Conservation (phyloP, 2,329 filamentous ascomycete species). For the Sclerotinia borealis region DNA sequence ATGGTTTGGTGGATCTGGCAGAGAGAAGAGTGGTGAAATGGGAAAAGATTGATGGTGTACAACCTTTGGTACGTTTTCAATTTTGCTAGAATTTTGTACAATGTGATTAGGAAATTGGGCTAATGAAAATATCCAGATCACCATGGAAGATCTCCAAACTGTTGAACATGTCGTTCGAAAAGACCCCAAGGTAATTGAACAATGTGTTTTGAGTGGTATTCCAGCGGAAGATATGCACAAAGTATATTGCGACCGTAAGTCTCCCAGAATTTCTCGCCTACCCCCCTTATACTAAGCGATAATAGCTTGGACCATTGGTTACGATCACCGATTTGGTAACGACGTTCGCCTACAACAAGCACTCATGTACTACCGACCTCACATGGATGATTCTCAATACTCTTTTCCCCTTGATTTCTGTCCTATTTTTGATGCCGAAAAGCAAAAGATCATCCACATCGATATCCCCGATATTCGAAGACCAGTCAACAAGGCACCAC, state of each 20-base stretch:
- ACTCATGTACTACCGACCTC: constrained; percentile 89
- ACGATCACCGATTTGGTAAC: constrained; percentile 82
- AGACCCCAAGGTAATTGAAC: constrained; percentile 83
- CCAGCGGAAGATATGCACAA: constrained; percentile 83
- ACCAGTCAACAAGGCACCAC: constrained; percentile 63
- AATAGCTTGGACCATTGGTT: constrained; percentile 84
- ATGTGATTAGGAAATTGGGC: not conserved
- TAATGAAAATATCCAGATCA: constrained; percentile 53
- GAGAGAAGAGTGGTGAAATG: constrained; percentile 63
- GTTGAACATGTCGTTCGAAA: constrained; percentile 72
- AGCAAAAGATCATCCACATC: constrained; percentile 53
- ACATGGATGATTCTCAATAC: constrained; percentile 83
- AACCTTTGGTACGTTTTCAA: constrained; percentile 60
- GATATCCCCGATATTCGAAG: constrained; percentile 68
- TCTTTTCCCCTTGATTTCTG: constrained; percentile 90
- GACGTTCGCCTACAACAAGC: constrained; percentile 79
- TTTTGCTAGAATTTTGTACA: not conserved
- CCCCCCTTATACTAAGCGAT: constrained; percentile 18
- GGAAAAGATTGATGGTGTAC: constrained; percentile 68
- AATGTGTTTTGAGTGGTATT: constrained; percentile 78
- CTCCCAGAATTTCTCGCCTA: not conserved
- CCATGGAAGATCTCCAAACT: constrained; percentile 79
- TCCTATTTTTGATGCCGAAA: constrained; percentile 81
- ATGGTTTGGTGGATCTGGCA: constrained; percentile 71
- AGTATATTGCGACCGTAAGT: constrained; percentile 81